These are phyloP conservation scores for Fraxinus xanthoxyloides DNA, from an alignment of 305 asterid species.

Conservation along the genomic window DNA sequence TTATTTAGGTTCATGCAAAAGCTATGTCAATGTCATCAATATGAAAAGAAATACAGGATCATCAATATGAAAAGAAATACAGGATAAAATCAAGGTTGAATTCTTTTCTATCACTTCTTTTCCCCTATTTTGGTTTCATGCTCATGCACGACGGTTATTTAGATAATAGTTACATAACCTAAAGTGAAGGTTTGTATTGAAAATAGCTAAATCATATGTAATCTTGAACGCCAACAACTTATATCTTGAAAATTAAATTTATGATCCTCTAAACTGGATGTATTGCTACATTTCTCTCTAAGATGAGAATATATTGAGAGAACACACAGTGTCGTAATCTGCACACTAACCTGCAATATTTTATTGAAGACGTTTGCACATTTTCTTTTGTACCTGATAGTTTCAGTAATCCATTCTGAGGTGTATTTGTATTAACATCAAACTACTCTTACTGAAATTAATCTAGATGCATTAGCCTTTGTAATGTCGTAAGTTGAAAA, in stretches of 20 bases:
- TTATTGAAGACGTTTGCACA: not conserved
- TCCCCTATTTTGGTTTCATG: not conserved
- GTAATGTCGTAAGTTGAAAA: not conserved
- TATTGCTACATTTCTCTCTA: not conserved
- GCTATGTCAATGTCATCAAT: not conserved
- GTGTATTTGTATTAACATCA: not conserved
- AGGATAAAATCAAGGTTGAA: not conserved
- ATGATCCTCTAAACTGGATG: not conserved
- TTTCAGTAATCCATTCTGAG: not conserved
- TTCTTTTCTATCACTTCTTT: not conserved
- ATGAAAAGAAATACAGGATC: not conserved
- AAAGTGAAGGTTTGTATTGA: not conserved
- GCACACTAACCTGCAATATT: not conserved
- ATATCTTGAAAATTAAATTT: not conserved
- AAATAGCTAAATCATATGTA: not conserved
- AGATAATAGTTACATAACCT: not conserved
- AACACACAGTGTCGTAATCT: not conserved
- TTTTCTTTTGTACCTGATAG: not conserved
- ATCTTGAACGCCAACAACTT: not conserved
- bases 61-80: not conserved
- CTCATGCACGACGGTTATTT: not conserved
- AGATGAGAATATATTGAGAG: not conserved
- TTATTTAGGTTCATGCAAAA: not conserved
- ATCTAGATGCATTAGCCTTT: not conserved
- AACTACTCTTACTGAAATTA: not conserved